Evolutionary conservation across 805 yeast genomes (phyloP).

Genomic region (Kazachstania viticola): DNA sequence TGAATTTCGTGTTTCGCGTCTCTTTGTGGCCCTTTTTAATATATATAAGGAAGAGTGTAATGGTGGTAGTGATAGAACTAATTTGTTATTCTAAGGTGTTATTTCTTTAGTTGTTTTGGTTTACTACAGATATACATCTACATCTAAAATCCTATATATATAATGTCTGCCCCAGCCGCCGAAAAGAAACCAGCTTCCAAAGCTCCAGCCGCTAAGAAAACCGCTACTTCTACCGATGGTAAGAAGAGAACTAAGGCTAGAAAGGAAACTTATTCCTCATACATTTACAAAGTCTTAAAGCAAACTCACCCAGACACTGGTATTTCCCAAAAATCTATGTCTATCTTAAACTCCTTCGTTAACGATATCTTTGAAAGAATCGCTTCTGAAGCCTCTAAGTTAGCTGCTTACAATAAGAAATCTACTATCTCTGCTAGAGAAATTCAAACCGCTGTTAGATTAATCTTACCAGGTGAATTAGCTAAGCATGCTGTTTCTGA

Average conservation of each 20-base stretch:
- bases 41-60: too few species aligned
- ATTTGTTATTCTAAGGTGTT: too few species aligned
- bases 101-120: too few species aligned
- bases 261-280: constrained; percentile 96
- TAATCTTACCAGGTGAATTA: constrained; percentile 95
- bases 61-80: too few species aligned
- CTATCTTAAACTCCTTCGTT: constrained; percentile 96
- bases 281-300: constrained; percentile 95
- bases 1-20: too few species aligned
- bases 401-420: constrained; percentile 97
- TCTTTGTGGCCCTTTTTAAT: too few species aligned
- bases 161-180: constrained; percentile 55
- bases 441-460: constrained; percentile 97
- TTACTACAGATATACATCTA: too few species aligned
- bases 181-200: constrained; percentile 23
- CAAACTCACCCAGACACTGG: constrained; percentile 99
- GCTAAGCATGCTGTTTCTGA: constrained; percentile 98
- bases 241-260: constrained; percentile 92
- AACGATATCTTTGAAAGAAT: constrained; percentile 97
- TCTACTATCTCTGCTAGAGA: constrained; percentile 97
- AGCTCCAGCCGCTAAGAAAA: constrained; percentile 76
- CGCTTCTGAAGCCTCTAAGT: constrained; percentile 94
- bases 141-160: too few species aligned
- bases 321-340: constrained; percentile 97
- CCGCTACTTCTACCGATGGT: constrained; percentile 66